These are phyloP conservation scores for Cryptococcus wingfieldii DNA, from an alignment of 1,284 basidiomycete genomes.

Conservation along the genomic window DNA sequence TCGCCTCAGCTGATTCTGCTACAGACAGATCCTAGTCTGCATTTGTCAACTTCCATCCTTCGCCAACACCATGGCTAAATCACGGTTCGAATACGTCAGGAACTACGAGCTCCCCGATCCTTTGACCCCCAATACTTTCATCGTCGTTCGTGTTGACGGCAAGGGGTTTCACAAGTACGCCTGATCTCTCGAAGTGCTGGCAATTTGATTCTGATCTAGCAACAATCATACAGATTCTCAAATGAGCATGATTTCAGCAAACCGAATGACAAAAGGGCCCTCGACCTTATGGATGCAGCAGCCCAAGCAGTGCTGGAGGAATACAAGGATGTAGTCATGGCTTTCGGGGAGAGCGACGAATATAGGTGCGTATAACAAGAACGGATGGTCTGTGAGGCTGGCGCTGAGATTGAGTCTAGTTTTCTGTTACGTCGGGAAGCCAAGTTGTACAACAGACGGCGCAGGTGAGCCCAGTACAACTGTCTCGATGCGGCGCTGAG, in stretches of 20 bases:
- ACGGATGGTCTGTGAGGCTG: neutral
- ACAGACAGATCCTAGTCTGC: too few species aligned
- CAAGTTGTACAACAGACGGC: constrained; percentile 74
- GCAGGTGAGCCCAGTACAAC: constrained; percentile 50
- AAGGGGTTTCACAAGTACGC: constrained; percentile 87
- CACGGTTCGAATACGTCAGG: constrained; percentile 85
- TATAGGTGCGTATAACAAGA: constrained; percentile 62
- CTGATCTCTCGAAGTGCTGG: neutral
- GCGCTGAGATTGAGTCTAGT: constrained; percentile 49
- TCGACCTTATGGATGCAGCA: constrained; percentile 88
- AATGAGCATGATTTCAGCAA: constrained; percentile 77
- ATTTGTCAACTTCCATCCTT: too few species aligned
- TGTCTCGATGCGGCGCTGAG: neutral
- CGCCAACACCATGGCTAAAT: constrained; percentile 71
- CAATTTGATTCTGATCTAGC: neutral
- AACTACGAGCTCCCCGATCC: constrained; percentile 85
- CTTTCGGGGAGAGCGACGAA: constrained; percentile 95
- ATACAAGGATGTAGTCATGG: constrained; percentile 75
- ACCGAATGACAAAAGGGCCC: constrained; percentile 83
- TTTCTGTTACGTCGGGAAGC: constrained; percentile 78
- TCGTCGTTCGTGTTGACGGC: constrained; percentile 86
- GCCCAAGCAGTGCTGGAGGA: constrained; percentile 77
- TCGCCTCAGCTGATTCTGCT: too few species aligned
- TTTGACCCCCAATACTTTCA: constrained; percentile 76
- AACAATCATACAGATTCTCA: constrained; percentile 64